Evolutionary conservation across 192 early-diverging fungal genomes (phyloP).

Genomic region (Coemansia sp.): DNA sequence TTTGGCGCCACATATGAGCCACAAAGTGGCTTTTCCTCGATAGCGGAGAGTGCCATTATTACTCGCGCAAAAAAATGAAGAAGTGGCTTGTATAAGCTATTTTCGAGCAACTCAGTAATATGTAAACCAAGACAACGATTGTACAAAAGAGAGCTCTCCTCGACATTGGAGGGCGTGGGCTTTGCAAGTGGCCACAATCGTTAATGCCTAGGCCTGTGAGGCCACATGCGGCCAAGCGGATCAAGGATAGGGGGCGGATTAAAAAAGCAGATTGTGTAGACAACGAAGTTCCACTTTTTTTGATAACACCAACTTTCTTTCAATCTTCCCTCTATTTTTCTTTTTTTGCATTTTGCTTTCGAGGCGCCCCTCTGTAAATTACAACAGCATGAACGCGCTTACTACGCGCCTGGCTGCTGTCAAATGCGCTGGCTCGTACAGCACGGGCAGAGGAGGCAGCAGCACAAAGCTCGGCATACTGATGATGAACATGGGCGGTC

Average conservation of each 20-base stretch:
- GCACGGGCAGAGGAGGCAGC: constrained; percentile 6
- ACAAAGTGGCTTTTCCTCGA: neutral
- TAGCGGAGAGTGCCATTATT: neutral
- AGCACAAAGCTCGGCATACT: constrained; percentile 70
- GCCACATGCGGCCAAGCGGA: neutral
- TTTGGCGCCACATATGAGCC: neutral
- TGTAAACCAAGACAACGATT: neutral
- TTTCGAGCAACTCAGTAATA: neutral
- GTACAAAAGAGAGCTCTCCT: neutral
- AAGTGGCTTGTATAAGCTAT: neutral
- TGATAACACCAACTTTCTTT: neutral
- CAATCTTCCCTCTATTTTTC: neutral
- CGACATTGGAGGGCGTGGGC: neutral
- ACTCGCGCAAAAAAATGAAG: neutral
- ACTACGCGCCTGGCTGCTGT: neutral
- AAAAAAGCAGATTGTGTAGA: neutral
- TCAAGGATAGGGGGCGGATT: neutral
- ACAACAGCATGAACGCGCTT: neutral
- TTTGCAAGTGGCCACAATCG: neutral
- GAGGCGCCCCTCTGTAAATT: neutral
- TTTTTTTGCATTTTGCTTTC: neutral
- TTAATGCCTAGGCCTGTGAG: neutral
- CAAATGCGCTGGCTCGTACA: constrained; percentile 16
- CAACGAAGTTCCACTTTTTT: neutral
- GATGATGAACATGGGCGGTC: constrained; percentile 94